A percentile compares a stretch with the other conserved stretches of the same genome.
Evolutionary conservation across 495 filamentous ascomycete species (phyloP).

Genomic region (Aspergillus mulundensis): DNA sequence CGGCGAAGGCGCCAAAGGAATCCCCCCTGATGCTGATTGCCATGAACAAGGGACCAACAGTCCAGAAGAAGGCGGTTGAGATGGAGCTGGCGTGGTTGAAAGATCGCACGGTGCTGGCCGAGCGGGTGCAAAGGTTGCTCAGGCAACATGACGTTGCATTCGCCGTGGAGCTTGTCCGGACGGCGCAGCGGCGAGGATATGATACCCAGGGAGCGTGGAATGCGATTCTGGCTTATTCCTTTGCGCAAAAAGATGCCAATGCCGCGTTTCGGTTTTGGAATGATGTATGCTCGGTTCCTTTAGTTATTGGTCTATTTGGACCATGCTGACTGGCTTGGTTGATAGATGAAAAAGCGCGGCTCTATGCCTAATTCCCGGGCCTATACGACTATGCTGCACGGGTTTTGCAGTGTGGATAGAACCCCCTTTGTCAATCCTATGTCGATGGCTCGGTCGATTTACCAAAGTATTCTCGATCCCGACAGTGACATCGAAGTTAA

Average conservation of each 20-base stretch:
- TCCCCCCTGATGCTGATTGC: slow-evolving; percentile 11
- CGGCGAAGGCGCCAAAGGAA: background rate
- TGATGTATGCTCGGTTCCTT: slow-evolving; percentile 50
- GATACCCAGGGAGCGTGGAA: slow-evolving; percentile 80
- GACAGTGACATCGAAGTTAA: slow-evolving; percentile 58
- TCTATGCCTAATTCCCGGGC: slow-evolving; percentile 70
- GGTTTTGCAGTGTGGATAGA: slow-evolving; percentile 55
- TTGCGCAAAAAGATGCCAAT: slow-evolving; percentile 54
- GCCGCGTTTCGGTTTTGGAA: slow-evolving; percentile 75
- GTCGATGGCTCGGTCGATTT: slow-evolving; percentile 61
- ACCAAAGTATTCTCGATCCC: slow-evolving; percentile 60
- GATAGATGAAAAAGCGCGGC: slow-evolving; percentile 88
- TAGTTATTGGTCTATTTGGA: background rate
- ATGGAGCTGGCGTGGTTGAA: slow-evolving; percentile 58
- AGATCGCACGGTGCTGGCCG: slow-evolving; percentile 63
- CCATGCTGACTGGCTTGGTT: slow-evolving; percentile 1
- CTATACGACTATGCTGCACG: slow-evolving; percentile 78
- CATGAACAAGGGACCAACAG: background rate
- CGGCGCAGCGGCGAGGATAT: slow-evolving; percentile 53
- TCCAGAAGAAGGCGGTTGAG: slow-evolving; percentile 24
- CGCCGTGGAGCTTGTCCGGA: slow-evolving; percentile 61
- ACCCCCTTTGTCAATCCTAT: slow-evolving; percentile 41
- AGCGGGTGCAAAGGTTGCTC: slow-evolving; percentile 56
- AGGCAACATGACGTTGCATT: slow-evolving; percentile 51
- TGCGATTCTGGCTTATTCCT: slow-evolving; percentile 51